These are phyloP conservation scores for Schizopora paradoxa DNA, from an alignment of 1,284 basidiomycete species.

Conservation along the genomic window DNA sequence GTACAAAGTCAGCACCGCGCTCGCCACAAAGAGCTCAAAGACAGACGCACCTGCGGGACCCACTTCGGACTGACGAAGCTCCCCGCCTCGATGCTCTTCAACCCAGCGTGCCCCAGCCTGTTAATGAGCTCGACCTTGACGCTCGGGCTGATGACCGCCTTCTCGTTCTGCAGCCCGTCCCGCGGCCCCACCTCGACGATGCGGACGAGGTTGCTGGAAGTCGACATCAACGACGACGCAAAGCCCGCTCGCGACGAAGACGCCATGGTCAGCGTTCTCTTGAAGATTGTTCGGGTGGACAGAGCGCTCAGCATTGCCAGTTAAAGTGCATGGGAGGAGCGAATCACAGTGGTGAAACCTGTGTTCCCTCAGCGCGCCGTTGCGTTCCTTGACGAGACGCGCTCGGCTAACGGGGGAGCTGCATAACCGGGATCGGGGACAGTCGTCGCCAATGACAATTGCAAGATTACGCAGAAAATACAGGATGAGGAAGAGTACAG, in stretches of 20 bases:
- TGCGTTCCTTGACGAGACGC: too few relatives aligned
- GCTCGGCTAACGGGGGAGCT: too few relatives aligned
- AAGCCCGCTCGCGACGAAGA: not conserved
- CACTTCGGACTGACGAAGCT: constrained; percentile 92
- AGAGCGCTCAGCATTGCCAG: too few relatives aligned
- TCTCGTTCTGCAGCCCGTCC: constrained; percentile 93
- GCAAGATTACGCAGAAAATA: too few relatives aligned
- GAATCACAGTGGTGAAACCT: too few relatives aligned
- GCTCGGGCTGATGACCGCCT: constrained; percentile 63
- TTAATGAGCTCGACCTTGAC: constrained; percentile 83
- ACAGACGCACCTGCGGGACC: constrained; percentile 76
- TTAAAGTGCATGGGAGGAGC: too few relatives aligned
- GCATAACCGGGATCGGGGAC: too few relatives aligned
- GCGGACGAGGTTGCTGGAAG: constrained; percentile 38
- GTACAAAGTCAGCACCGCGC: not conserved
- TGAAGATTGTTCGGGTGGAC: too few relatives aligned
- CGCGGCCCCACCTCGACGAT: constrained; percentile 92
- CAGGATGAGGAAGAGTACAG: too few relatives aligned
- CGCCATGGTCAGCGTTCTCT: too few relatives aligned
- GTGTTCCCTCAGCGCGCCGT: too few relatives aligned
- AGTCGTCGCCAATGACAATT: too few relatives aligned
- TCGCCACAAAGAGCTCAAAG: not conserved
- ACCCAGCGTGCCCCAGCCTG: constrained; percentile 65
- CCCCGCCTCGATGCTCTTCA: constrained; percentile 78
- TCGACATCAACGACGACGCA: not conserved